Conservation (phyloP, 2,329 filamentous ascomycete genomes). For the Microascus cirrosus region DNA sequence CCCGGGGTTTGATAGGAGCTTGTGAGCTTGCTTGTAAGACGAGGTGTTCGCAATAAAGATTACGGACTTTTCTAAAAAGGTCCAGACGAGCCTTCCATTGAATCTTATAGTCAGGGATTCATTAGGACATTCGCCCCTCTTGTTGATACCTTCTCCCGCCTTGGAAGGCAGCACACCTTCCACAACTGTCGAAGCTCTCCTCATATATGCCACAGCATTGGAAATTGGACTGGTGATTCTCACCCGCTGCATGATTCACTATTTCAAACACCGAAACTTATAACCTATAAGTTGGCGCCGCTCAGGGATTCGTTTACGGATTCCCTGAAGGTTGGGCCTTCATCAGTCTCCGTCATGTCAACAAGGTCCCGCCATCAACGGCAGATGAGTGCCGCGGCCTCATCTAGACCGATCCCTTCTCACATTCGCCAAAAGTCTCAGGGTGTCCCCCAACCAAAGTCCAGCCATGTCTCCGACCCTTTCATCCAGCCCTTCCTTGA, state of each 20-base stretch:
- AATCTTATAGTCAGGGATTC: neutral
- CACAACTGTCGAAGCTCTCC: neutral
- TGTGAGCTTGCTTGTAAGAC: neutral
- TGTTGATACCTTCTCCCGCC: neutral
- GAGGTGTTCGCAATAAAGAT: neutral
- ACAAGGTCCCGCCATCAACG: slow-evolving; percentile 25
- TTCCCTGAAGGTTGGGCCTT: neutral
- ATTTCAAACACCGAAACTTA: neutral
- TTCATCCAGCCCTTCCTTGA: slow-evolving; percentile 65
- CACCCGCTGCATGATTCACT: too few species aligned
- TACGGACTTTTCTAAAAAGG: neutral
- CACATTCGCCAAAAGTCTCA: slow-evolving; percentile 27
- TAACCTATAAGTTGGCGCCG: neutral
- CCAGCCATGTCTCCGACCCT: slow-evolving; percentile 58
- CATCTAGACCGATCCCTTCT: slow-evolving; percentile 16
- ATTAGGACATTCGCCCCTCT: neutral
- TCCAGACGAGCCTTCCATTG: neutral
- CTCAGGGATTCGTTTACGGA: neutral
- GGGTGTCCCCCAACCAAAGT: slow-evolving; percentile 32
- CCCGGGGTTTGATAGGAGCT: neutral
- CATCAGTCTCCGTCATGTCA: neutral
- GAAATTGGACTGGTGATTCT: neutral
- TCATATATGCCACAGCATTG: neutral
- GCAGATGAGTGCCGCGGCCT: slow-evolving; percentile 31
- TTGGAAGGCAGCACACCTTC: neutral